Conservation (phyloP, 2,329 filamentous ascomycete species). For the Didymosphaeria variabile region DNA sequence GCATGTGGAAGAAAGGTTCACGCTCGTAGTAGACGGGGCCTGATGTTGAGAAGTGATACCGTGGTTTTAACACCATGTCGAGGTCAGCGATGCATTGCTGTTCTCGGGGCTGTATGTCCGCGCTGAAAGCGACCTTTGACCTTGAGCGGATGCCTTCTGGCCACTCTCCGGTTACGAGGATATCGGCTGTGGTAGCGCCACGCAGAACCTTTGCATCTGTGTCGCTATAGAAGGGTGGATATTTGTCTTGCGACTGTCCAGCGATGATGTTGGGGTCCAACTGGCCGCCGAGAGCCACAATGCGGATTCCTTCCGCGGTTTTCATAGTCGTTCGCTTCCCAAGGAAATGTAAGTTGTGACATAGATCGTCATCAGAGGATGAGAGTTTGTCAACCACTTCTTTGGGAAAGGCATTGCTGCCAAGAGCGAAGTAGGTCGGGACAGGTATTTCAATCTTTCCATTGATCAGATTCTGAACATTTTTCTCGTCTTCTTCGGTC, state of each 20-base stretch:
- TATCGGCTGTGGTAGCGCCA: constrained; percentile 81
- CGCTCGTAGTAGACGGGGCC: constrained; percentile 82
- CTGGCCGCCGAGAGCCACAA: constrained; percentile 84
- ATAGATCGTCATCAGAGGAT: constrained; percentile 74
- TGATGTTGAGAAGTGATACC: constrained; percentile 85
- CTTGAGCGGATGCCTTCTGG: constrained; percentile 75
- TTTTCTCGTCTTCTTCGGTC: constrained; percentile 64
- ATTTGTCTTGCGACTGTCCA: constrained; percentile 74
- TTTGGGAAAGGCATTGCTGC: constrained; percentile 74
- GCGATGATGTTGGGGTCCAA: constrained; percentile 69
- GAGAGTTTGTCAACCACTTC: constrained; percentile 77
- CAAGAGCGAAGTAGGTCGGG: constrained; percentile 90
- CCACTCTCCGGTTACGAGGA: constrained; percentile 89
- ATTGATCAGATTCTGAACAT: constrained; percentile 70
- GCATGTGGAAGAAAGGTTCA: constrained; percentile 84
- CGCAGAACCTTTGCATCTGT: constrained; percentile 79
- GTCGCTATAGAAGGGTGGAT: constrained; percentile 79
- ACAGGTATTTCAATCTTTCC: constrained; percentile 79
- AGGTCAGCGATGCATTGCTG: constrained; percentile 80
- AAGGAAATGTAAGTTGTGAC: constrained; percentile 89
- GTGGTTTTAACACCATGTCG: constrained; percentile 81
- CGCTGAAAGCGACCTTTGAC: constrained; percentile 69
- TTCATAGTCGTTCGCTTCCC: constrained; percentile 86
- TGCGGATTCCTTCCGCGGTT: constrained; percentile 86
- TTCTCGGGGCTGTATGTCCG: constrained; percentile 63